Base-by-base conservation (phyloP, 345 rosid species). In the Acer campestre region DNA sequence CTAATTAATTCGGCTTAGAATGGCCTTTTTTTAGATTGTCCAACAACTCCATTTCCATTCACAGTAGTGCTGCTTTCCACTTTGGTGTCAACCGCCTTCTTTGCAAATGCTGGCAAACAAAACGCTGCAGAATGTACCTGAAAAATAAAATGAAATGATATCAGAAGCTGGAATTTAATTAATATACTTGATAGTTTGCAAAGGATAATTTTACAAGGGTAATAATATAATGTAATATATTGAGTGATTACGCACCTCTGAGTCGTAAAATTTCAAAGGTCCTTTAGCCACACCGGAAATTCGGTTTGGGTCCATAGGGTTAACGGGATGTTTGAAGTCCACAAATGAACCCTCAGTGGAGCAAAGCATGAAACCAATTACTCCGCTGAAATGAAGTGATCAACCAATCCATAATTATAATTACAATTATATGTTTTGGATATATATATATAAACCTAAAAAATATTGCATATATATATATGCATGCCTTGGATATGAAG, bases 351-450 rank as follows among this genome's bases (percentile, higher is more conserved):
- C 95, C 70, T 89, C 92, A 0, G 86, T 91, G 20, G 95, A 87
- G 82, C 95, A 91, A 23, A 91, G 92, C 90, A 91, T 79, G 86
- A 87, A 88, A 62, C 95, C 93, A 31, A 89, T 91, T 17, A 88
- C 92, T 13, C 95, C 95, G 75, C 93, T 89, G 91, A 77, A 78
- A 49, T n/a, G 44, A 68, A 8, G 29, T 77, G 16, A 40, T 69
- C 5, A 49, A 49, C 55, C 16, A 49, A 49, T 13, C 18, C 18
- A 49, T 13, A 13, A 11, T 3, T 35, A 35, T 35, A 12, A 11
- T 42, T 29, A 29, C 31, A 29, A 29, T 29, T 42, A 42, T 42
- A 7, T 42, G 46, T 7, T 42, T 42, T 42, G 38, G 38, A 35
- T 35, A 35, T 35, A 35, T 29, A 29, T 2, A 1, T 25, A 29